Evolutionary conservation across 495 filamentous ascomycete genomes (phyloP), one percentile per base, ranked within the genome.

Genomic region (Hyaloscypha finlandica): DNA sequence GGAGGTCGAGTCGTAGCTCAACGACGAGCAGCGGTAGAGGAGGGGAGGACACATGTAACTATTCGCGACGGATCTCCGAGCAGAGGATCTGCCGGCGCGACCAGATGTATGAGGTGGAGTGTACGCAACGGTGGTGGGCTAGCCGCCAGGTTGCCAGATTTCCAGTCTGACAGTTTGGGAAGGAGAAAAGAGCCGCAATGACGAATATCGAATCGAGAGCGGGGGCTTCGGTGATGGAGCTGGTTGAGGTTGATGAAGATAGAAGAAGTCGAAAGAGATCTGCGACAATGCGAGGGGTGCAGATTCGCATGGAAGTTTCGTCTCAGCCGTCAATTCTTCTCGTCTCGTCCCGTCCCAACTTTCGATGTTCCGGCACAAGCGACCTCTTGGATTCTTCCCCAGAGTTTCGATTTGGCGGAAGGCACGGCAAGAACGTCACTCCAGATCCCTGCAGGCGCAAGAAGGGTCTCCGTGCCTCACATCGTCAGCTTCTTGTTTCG

Each of bases 11-110:
- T 71, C 59, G 66, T 66, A 20, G 70, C 72, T 71, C 70, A 68
- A 64, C 48, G 64, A 68, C 72, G 69, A 74, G 72, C 72, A 69
- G 64, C 63, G 56, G 30, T 31, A 8, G 20, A 25, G 56, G 35
- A 61, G 32, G 63, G 59, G 65, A 70, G 67, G 61, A 74, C 67
- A 68, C 70, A 72, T 74, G 70, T 72, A 74, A 69, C 57, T 42
- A 51, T 65, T 25, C 54, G 63, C 56, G 39, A 68, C 54, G 59
- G 32, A 60, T 53, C 48, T 52, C 31, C 8, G 16, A 48, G 16
- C 16, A 48, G 42, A 48, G 35, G 25, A 48, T 48, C 42, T 48
- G 42, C 42, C 16, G 8, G 42, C 42, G 42, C 42, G 35, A 57
- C 25, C 25, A 32, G 53, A 57, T 8, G 11, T 59, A 11, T 9